A percentile compares a stretch with the other conserved stretches of the same genome.
These are phyloP conservation scores for Mortierella sp. DNA, from an alignment of 371 early-diverging fungal species.

Conservation along the genomic window DNA sequence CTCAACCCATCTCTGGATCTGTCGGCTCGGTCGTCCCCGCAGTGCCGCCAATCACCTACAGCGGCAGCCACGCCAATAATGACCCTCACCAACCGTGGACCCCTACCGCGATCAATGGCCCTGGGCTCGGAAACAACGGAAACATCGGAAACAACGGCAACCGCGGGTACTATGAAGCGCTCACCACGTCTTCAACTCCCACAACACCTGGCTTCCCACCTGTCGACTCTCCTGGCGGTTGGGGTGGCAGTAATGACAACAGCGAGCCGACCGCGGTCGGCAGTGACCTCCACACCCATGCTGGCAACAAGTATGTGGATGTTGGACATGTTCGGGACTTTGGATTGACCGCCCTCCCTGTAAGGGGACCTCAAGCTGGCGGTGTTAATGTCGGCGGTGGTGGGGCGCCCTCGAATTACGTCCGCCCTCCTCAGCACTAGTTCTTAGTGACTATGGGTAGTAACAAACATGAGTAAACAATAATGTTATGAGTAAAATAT, in stretches of 20 bases:
- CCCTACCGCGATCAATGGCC: background rate
- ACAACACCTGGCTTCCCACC: slow-evolving; percentile 2
- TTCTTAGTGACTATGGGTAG: background rate
- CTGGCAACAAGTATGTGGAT: background rate
- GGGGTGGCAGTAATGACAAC: background rate
- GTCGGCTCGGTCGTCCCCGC: background rate
- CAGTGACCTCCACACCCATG: background rate
- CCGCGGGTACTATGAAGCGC: background rate
- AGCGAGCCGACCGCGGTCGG: background rate
- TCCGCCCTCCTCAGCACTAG: background rate
- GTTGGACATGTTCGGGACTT: too few relatives aligned
- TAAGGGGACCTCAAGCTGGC: background rate
- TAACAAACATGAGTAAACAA: too few relatives aligned
- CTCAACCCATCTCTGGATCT: background rate
- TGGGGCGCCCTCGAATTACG: background rate
- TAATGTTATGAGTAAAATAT: too few relatives aligned
- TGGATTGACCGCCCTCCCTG: background rate
- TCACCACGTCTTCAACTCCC: background rate
- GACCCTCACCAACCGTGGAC: background rate
- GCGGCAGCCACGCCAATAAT: background rate
- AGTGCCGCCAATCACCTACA: background rate
- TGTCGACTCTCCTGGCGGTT: background rate
- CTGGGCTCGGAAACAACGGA: too few relatives aligned
- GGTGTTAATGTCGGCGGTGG: too few relatives aligned
- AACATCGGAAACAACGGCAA: too few relatives aligned